Base-by-base conservation (phyloP, 2,329 filamentous ascomycete species). In the Ophiocordyceps camponoti-rufipedis region DNA sequence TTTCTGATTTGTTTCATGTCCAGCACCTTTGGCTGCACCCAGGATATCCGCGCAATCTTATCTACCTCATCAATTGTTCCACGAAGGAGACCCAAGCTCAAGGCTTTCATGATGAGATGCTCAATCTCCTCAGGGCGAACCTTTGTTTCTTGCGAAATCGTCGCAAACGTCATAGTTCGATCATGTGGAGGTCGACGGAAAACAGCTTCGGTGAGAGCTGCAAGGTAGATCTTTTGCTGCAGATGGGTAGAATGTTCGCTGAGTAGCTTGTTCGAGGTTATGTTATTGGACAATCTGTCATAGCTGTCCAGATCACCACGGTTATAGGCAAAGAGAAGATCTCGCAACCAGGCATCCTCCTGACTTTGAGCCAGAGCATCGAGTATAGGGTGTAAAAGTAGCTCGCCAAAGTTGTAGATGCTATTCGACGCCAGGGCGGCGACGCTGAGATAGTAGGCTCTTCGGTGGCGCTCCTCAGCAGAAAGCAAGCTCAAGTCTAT, bases 361-460 rank as follows among this genome's bases (percentile, higher is more conserved):
- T 82, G 80, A 55, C 80, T 77, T 56, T 71, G 71, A 23, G 61
- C 59, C 45, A 98, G 76, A 18, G 83, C 81, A 58, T 94, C 85
- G 51, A 98, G 80, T 58, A 98, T 94, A 4, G 91, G 91, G 62
- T 98, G 91, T 53, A 98, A 76, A 31, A 98, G 78, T n/a, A 98
- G 80, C 70, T 98, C 91, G 62, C 91, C 91, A 56, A 98, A 98
- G 71, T 98, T 98, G 77, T 98, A 96, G 68, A 96, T 98, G 56
- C 79, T 85, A 57, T 89, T 85, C 44, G 88, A 95, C 38, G 95
- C 84, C 9, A 98, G 74, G 10, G 91, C 91, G 28, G 91, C 87
- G 45, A 96, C 81, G 58, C 84, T 84, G 50, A 98, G 80, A 62
- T 95, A 87, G 66, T 94, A 94, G 41, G 91, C 91, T 55, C 89